Evolutionary conservation across 768 basidiomycete genomes (phyloP), one percentile per base, ranked within the genome.

Genomic region (Peribolospora kevripleyi): DNA sequence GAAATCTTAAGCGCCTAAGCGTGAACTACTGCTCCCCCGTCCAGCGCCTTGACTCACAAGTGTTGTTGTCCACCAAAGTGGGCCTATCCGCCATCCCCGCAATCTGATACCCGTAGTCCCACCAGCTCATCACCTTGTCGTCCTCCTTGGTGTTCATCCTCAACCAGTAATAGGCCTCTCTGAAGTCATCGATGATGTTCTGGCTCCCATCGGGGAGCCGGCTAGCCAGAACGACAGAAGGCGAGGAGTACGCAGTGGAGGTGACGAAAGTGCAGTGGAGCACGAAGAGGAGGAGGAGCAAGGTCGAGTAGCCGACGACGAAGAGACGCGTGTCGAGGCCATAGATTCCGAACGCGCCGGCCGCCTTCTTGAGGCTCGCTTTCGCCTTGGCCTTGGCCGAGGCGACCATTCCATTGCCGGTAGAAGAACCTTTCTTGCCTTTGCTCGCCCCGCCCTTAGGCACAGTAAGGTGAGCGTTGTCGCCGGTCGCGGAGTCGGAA

Each of bases 151-250:
- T 98, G 70, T 97, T 98, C 70, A 90, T 82, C 53, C 93, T 75
- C 50, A 98, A 68, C 93, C 93, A 98, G 65, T 97, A 95, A 68
- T 98, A 97, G 9, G 93, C 93, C 71, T 97, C 93, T 56, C 93
- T 76, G 79, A 95, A 98, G 67, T 98, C 93, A 64, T 98, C 93
- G 63, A 98, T 97, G 63, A 97, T 84, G 67, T 87, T 79, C 64
- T 85, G 81, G 55, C 76, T 80, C 14, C 93, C 93, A 63, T 97
- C 91, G 0, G 75, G 71, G 55, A 74, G 76, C 1, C 71, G 69
- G 5, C 84, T 85, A 0, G 90, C 78, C 56, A 97, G 73, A 5
- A 98, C 91, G 58, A 97, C 93, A 38, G 90, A 95, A 0, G 93
- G 93, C 0, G 90, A 95, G 6, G 93, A 97, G 70, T 97, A 97